A percentile compares a stretch with the other conserved stretches of the same genome.
Evolutionary conservation across 257 asterid genomes (phyloP).

Genomic region (Paraleonurus japonicus): DNA sequence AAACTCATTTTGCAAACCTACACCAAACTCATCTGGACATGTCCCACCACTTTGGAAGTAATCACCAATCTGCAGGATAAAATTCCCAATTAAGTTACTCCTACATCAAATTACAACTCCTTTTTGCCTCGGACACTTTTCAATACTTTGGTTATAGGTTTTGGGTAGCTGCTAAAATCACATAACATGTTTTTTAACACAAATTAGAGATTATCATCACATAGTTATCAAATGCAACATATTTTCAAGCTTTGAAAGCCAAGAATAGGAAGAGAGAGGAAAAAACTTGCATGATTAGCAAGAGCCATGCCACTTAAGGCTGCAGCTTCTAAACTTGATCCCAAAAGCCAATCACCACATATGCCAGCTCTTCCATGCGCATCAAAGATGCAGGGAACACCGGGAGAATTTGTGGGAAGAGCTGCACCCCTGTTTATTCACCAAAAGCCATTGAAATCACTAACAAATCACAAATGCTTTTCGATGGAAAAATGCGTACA

Average conservation of each 20-base stretch:
- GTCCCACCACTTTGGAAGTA: constrained; percentile 72
- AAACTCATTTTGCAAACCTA: constrained; percentile 64
- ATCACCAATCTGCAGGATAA: constrained; percentile 70
- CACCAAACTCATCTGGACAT: constrained; percentile 74
- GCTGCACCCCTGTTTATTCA: constrained; percentile 88
- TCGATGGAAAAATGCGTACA: background rate
- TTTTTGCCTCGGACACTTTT: background rate
- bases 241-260: background rate
- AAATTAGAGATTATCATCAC: constrained; percentile 7
- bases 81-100: constrained; percentile 8
- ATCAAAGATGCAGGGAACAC: constrained; percentile 86
- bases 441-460: constrained; percentile 17
- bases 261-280: constrained; percentile 1
- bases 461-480: background rate
- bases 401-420: constrained; percentile 87
- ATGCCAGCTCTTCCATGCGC: constrained; percentile 95
- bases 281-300: constrained; percentile 74
- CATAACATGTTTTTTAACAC: background rate
- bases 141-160: background rate
- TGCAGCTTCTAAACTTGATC: constrained; percentile 90
- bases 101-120: background rate
- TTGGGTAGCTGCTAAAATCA: background rate
- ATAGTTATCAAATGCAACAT: background rate
- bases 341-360: constrained; percentile 96
- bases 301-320: constrained; percentile 94